Percentiles rank a stretch among this genome's conserved stretches.
Conservation (phyloP, 192 early-diverging fungal species). For the Gorgonomyces haynaldii region DNA sequence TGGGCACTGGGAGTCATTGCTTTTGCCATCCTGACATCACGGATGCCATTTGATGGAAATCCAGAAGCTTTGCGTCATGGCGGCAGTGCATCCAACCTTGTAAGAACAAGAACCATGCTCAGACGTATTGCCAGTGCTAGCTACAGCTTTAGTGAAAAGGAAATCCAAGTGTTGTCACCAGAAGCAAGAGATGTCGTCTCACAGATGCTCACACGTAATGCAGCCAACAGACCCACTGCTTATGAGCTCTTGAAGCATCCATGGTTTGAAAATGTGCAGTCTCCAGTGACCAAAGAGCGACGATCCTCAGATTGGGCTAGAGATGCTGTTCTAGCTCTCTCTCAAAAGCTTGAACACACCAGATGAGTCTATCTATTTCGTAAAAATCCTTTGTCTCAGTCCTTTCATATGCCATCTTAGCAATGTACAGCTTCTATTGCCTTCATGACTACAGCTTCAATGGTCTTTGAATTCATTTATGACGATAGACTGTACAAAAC, state of each 20-base stretch:
- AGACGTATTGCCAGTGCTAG: constrained; percentile 3
- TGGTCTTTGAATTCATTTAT: too few species aligned
- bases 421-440: too few species aligned
- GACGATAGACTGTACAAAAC: too few species aligned
- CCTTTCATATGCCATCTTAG: too few species aligned
- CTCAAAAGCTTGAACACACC: too few species aligned
- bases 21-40: constrained; percentile 3
- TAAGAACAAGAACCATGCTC: not conserved
- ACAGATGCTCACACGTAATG: constrained; percentile 1
- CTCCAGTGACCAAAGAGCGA: too few species aligned
- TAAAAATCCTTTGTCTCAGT: too few species aligned
- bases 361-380: too few species aligned
- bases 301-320: too few species aligned
- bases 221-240: not conserved
- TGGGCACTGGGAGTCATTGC: constrained; percentile 5
- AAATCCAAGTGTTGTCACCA: not conserved
- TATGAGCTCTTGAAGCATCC: not conserved
- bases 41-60: constrained; percentile 8
- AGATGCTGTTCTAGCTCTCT: too few species aligned
- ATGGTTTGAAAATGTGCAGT: too few species aligned
- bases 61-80: not conserved
- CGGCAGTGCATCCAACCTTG: not conserved
- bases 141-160: not conserved
- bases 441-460: too few species aligned
- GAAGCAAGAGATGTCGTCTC: not conserved